These are phyloP conservation scores for Solanum tarapatanum DNA, from an alignment of 257 asterid species.

Conservation along the genomic window DNA sequence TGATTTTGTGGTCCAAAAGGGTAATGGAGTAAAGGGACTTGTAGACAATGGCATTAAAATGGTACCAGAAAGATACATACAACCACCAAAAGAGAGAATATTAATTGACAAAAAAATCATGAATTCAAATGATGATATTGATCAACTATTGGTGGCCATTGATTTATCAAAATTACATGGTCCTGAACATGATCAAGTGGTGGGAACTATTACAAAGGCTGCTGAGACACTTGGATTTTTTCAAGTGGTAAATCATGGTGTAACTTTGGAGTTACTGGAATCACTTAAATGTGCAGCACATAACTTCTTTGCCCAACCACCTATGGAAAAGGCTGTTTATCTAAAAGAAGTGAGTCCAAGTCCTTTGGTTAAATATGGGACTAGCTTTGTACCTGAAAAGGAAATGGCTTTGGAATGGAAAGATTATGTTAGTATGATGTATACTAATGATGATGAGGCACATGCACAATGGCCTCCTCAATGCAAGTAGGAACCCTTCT, in stretches of 20 bases:
- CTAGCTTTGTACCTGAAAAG: conserved; percentile 23
- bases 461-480: conserved; percentile 22
- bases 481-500: conserved; percentile 13
- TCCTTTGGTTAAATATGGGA: conserved; percentile 23
- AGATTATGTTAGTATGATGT: conserved; percentile 28
- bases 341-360: conserved; percentile 18
- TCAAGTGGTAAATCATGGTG: conserved; percentile 30
- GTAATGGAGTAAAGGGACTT: conserved; percentile 26
- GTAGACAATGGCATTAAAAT: conserved; percentile 16
- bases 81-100: conserved; percentile 18
- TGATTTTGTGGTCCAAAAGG: conserved; percentile 20
- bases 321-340: conserved; percentile 17
- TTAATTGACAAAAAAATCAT: not conserved
- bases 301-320: conserved; percentile 8
- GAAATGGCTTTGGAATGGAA: conserved; percentile 36
- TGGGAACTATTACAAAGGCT: conserved; percentile 12
- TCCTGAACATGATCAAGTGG: conserved; percentile 21
- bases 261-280: conserved; percentile 13
- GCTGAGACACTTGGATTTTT: conserved; percentile 26
- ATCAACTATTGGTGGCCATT: conserved; percentile 4
- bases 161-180: conserved; percentile 21
- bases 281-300: conserved; percentile 16
- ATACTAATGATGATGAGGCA: conserved; percentile 30
- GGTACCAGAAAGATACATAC: conserved; percentile 15
- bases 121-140: not conserved